phyloP scores from a whole-genome alignment of 306 rosid genomes.

The Fagus sylvatica region DNA sequence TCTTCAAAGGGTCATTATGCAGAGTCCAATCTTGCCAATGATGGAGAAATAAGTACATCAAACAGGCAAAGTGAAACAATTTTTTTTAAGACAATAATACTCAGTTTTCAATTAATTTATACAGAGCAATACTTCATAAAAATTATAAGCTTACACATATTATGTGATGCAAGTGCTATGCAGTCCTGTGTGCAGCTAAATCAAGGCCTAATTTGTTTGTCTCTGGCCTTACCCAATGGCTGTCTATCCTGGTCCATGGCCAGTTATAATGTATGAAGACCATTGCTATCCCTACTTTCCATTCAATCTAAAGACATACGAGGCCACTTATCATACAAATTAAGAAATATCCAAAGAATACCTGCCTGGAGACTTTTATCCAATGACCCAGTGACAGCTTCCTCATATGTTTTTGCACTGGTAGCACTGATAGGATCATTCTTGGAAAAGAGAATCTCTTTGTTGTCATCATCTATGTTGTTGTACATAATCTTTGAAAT shows the following conservation, averaged over 20 bases:
- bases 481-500: conserved; percentile 25
- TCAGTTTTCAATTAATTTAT: neutral
- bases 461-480: conserved; percentile 39
- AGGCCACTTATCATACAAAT: conserved; percentile 4
- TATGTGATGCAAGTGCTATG: neutral
- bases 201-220: neutral
- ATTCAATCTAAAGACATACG: conserved; percentile 1
- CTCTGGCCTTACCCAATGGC: neutral
- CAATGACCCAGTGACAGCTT: conserved; percentile 36
- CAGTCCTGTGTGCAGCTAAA: neutral
- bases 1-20: neutral
- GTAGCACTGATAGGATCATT: conserved; percentile 39
- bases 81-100: neutral
- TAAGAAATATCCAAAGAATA: conserved; percentile 33
- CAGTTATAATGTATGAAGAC: neutral
- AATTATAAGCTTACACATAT: neutral
- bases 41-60: conserved; percentile 7
- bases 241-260: neutral
- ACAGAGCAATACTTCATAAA: neutral
- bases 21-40: neutral
- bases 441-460: conserved; percentile 46
- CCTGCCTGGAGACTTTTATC: conserved; percentile 74
- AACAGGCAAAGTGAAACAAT: neutral
- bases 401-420: conserved; percentile 45
- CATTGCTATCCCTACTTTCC: neutral